Evolutionary conservation across 176 grass and related monocot species (phyloP).

Genomic region (Rhynchospora tenuis): DNA sequence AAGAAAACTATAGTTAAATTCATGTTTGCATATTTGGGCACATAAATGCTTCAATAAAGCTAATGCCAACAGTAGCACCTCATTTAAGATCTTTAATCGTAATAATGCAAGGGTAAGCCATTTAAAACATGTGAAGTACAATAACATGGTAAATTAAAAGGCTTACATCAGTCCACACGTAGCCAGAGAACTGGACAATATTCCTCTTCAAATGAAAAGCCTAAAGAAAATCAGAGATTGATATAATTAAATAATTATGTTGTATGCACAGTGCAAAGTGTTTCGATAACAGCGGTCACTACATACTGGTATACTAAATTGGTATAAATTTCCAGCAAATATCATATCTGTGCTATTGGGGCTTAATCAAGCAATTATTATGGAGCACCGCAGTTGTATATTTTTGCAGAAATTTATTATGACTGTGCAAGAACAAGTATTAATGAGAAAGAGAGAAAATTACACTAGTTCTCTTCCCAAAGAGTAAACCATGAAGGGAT

Average conservation of each 20-base stretch:
- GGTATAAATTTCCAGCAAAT: background rate
- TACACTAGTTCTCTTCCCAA: constrained; percentile 80
- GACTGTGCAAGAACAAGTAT: background rate
- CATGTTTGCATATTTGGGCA: background rate
- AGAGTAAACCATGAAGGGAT: constrained; percentile 71
- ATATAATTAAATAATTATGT: constrained; percentile 14
- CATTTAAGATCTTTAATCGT: background rate
- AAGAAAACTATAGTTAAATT: no score
- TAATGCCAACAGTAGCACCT: background rate
- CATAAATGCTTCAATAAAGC: background rate
- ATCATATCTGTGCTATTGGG: background rate
- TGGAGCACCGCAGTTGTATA: background rate
- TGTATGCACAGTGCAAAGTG: background rate
- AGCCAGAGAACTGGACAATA: constrained; percentile 89
- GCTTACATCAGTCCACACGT: constrained; percentile 84
- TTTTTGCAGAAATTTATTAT: background rate
- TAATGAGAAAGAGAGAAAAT: constrained; percentile 7
- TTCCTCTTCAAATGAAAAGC: constrained; percentile 76
- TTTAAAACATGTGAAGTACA: constrained; percentile 1
- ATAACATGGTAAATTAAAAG: background rate
- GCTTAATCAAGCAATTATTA: background rate
- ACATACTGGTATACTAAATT: background rate
- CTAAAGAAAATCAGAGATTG: constrained; percentile 41
- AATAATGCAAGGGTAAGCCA: background rate
- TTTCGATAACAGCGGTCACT: background rate